Evolutionary conservation across 306 rosid genomes (phyloP).

Genomic region (Cicer chorassanicum): DNA sequence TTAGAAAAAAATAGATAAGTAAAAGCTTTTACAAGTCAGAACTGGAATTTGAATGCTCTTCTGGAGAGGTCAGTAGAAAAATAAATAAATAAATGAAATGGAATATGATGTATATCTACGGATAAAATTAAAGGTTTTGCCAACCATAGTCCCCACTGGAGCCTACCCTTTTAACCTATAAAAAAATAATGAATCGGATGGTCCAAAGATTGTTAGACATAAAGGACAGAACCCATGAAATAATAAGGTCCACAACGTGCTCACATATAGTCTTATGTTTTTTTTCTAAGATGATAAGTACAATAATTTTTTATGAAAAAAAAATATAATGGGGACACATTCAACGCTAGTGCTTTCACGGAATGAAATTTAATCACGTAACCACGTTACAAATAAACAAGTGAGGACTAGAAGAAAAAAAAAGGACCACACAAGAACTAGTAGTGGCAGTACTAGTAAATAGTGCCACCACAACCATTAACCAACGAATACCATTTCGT

Average conservation of each 20-base stretch:
- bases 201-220: constrained; percentile 44
- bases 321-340: constrained; percentile 33
- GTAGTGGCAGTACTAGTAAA: constrained; percentile 25
- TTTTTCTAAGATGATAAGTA: constrained; percentile 24
- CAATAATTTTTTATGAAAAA: neutral
- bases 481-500: constrained; percentile 35
- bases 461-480: constrained; percentile 31
- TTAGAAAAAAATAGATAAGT: neutral
- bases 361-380: constrained; percentile 48
- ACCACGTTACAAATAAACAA: constrained; percentile 13
- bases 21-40: constrained; percentile 9
- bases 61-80: neutral
- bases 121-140: constrained; percentile 27
- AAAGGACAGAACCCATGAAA: constrained; percentile 46
- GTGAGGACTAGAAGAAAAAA: neutral
- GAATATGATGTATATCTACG: constrained; percentile 28
- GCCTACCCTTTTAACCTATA: constrained; percentile 36
- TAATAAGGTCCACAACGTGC: constrained; percentile 53
- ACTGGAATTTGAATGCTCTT: constrained; percentile 23
- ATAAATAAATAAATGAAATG: constrained; percentile 1
- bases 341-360: constrained; percentile 44
- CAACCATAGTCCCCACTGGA: constrained; percentile 39
- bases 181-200: constrained; percentile 40
- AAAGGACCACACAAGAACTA: constrained; percentile 45
- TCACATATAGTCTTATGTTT: constrained; percentile 27